Evolutionary conservation across 257 asterid species (phyloP).

Genomic region (Rauvolfia tetraphylla): DNA sequence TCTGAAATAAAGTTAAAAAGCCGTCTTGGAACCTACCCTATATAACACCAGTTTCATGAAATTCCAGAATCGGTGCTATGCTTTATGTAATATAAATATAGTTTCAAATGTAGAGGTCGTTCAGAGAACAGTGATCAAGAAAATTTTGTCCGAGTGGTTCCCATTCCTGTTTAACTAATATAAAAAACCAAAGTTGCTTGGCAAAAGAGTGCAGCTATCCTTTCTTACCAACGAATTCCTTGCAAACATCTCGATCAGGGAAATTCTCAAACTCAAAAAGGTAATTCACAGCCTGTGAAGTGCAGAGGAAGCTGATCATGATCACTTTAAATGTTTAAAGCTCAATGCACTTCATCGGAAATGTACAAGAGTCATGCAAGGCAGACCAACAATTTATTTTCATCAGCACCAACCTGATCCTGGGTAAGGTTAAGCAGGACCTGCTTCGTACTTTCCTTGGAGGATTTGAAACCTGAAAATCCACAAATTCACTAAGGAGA

Average conservation of each 20-base stretch:
- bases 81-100: neutral
- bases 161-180: no score
- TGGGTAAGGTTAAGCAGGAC: slow-evolving; percentile 73
- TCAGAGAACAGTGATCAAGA: no score
- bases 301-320: slow-evolving; percentile 20
- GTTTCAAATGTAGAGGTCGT: neutral
- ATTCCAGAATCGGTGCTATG: no score
- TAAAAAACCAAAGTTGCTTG: neutral
- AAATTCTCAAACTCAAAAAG: slow-evolving; percentile 76
- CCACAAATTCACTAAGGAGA: slow-evolving; percentile 7
- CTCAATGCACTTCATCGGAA: slow-evolving; percentile 3
- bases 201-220: slow-evolving; percentile 6
- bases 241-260: slow-evolving; percentile 84
- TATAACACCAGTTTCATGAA: neutral
- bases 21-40: neutral
- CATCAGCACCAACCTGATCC: slow-evolving; percentile 54
- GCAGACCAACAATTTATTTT: slow-evolving; percentile 1
- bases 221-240: slow-evolving; percentile 83
- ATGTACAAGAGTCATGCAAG: neutral
- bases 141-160: no score
- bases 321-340: slow-evolving; percentile 9
- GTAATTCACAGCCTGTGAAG: slow-evolving; percentile 62
- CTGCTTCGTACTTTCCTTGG: slow-evolving; percentile 76
- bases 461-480: slow-evolving; percentile 61
- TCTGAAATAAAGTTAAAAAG: neutral